Conservation (phyloP, 2,329 filamentous ascomycete genomes). For the Fusarium pininemorale region DNA sequence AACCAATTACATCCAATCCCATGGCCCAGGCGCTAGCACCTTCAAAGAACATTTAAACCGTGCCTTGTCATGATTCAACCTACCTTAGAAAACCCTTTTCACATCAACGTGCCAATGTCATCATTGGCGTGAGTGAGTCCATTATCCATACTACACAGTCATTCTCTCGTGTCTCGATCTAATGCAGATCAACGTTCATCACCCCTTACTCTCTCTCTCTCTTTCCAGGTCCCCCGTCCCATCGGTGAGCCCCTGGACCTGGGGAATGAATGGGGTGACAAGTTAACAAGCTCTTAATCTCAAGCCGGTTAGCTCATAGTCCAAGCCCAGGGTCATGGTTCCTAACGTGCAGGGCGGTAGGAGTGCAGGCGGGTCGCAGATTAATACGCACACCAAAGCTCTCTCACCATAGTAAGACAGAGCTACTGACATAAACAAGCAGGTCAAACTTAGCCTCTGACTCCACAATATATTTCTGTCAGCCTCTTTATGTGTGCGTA, state of each 20-base stretch:
- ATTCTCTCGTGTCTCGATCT: conserved; percentile 2
- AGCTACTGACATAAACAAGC: too few species aligned
- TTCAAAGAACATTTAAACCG: neutral
- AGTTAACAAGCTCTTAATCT: conserved; percentile 32
- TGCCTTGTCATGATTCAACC: conserved; percentile 15
- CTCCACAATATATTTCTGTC: too few species aligned
- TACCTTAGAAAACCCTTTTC: conserved; percentile 4
- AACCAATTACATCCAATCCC: conserved; percentile 12
- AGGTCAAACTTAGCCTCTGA: too few species aligned
- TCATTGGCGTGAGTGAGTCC: neutral
- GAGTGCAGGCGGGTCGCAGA: too few species aligned
- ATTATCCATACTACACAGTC: neutral
- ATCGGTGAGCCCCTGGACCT: conserved; percentile 24
- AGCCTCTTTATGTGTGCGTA: too few species aligned
- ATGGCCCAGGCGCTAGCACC: conserved; percentile 28
- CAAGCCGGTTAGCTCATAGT: conserved; percentile 19
- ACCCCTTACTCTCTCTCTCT: conserved; percentile 13
- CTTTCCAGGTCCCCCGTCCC: conserved; percentile 3
- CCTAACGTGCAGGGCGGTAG: conserved; percentile 2
- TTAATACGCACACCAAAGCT: too few species aligned
- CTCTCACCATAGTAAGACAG: too few species aligned
- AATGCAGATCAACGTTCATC: conserved; percentile 11
- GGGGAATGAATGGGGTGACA: conserved; percentile 33
- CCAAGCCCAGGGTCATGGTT: conserved; percentile 24
- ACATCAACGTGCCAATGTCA: neutral